Evolutionary conservation across 768 basidiomycete species (phyloP).

Genomic region (Boletus vinaceobasis): DNA sequence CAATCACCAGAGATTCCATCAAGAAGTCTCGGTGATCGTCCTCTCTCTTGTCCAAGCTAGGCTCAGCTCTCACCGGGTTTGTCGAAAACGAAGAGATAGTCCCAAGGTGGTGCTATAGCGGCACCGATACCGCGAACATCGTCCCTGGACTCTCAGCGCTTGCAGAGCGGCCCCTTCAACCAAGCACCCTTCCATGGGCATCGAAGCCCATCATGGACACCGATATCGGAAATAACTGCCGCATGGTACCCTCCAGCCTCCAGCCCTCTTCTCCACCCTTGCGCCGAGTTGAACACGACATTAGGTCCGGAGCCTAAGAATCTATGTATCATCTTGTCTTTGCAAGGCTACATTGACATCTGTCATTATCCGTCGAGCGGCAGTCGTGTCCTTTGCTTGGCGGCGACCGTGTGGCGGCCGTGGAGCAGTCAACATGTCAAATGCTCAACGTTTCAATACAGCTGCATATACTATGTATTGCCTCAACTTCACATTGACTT

Average conservation of each 20-base stretch:
- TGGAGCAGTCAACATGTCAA: background rate
- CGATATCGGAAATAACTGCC: conserved; percentile 29
- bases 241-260: conserved; percentile 8
- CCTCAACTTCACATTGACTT: conserved; percentile 1
- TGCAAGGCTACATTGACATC: background rate
- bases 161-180: background rate
- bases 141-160: background rate
- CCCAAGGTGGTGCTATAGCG: background rate
- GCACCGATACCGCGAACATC: background rate
- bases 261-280: background rate
- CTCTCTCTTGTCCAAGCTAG: background rate
- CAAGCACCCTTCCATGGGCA: background rate
- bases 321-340: background rate
- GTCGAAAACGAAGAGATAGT: background rate
- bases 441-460: background rate
- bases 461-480: background rate
- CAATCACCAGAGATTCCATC: conserved; percentile 9
- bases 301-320: background rate
- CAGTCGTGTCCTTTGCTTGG: background rate
- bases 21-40: conserved; percentile 13
- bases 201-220: background rate
- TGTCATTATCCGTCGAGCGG: background rate
- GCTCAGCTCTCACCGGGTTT: background rate
- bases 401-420: background rate
- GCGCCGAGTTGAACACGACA: background rate